These are phyloP conservation scores for Aegilops speltoides DNA, from an alignment of 176 grass and related monocot genomes.

Conservation along the genomic window DNA sequence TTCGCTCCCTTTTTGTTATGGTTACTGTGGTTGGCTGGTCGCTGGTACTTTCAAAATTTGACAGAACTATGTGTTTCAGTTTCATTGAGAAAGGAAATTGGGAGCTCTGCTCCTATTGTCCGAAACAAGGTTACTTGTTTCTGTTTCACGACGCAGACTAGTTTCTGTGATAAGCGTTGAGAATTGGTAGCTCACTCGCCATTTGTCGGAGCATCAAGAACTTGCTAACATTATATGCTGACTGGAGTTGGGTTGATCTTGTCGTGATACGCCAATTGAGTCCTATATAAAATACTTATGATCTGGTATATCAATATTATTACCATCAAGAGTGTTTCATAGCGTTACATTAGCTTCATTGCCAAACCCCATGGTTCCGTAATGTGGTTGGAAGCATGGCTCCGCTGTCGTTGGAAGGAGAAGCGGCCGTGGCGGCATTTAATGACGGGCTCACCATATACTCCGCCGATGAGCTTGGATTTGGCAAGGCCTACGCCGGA, in stretches of 20 bases:
- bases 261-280: not conserved
- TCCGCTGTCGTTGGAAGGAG: not conserved
- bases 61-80: too few relatives aligned
- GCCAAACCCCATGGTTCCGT: not conserved
- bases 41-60: too few relatives aligned
- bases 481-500: conserved; percentile 53
- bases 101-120: too few relatives aligned
- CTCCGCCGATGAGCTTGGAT: conserved; percentile 63
- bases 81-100: too few relatives aligned
- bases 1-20: not conserved
- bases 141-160: too few relatives aligned
- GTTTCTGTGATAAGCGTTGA: not conserved
- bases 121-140: too few relatives aligned
- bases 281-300: not conserved
- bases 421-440: conserved; percentile 45
- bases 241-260: not conserved
- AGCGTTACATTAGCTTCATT: too few relatives aligned
- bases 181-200: not conserved
- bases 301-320: not conserved
- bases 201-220: too few relatives aligned
- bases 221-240: not conserved
- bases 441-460: conserved; percentile 65
- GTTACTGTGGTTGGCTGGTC: too few relatives aligned
- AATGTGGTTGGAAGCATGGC: not conserved
- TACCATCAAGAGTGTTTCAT: not conserved